Evolutionary conservation across 306 rosid genomes (phyloP).

Genomic region (Prosopis cineraria): DNA sequence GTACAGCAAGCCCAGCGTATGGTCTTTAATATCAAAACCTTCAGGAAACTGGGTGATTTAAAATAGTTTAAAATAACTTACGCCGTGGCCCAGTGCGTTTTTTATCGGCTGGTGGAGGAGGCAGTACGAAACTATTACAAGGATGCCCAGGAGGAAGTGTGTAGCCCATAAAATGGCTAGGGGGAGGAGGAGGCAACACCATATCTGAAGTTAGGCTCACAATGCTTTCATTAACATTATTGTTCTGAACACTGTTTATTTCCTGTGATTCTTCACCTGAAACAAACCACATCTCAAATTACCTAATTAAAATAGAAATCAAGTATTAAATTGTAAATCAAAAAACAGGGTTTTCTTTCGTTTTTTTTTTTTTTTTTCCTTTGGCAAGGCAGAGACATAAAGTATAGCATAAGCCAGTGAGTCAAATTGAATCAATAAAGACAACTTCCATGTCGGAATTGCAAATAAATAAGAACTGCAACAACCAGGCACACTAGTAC

Average conservation of each 20-base stretch:
- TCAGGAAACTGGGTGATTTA: not conserved
- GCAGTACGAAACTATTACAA: constrained; percentile 74
- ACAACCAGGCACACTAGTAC: constrained; percentile 13
- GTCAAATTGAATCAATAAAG: not conserved
- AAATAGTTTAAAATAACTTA: constrained; percentile 45
- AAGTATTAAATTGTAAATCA: constrained; percentile 13
- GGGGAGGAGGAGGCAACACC: constrained; percentile 63
- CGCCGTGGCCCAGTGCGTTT: constrained; percentile 92
- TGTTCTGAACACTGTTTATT: constrained; percentile 28
- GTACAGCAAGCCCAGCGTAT: not conserved
- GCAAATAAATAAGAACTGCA: constrained; percentile 6
- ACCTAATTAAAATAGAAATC: constrained; percentile 21
- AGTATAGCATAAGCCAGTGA: not conserved
- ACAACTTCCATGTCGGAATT: not conserved
- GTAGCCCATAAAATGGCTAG: constrained; percentile 75
- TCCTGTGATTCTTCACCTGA: constrained; percentile 61
- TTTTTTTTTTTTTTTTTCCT: not conserved
- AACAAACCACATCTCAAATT: constrained; percentile 34
- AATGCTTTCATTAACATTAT: constrained; percentile 44
- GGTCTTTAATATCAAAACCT: not conserved
- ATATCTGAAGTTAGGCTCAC: constrained; percentile 17
- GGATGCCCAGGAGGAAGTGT: constrained; percentile 87
- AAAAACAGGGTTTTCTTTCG: constrained; percentile 2
- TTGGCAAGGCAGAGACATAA: not conserved
- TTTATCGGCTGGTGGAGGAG: constrained; percentile 94